phyloP scores from a whole-genome alignment of 345 rosid species.

The Viola odorata region DNA sequence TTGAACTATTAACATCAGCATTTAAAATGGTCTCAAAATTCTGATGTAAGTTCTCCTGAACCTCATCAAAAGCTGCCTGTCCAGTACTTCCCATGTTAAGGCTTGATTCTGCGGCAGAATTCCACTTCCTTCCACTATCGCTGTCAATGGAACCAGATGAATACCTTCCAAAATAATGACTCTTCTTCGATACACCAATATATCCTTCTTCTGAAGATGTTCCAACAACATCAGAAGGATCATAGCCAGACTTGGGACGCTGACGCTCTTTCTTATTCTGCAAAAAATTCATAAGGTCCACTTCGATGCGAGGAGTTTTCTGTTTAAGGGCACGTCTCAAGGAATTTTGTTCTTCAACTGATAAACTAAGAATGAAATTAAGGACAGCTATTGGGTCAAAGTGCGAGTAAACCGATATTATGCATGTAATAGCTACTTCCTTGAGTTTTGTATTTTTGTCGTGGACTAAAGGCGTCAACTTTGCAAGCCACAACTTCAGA shows the following conservation, averaged over 20 bases:
- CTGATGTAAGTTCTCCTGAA: slow-evolving; percentile 59
- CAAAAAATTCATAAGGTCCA: slow-evolving; percentile 88
- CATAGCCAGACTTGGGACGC: slow-evolving; percentile 75
- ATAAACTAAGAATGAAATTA: slow-evolving; percentile 84
- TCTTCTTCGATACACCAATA: slow-evolving; percentile 57
- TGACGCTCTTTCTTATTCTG: slow-evolving; percentile 94
- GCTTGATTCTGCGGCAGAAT: slow-evolving; percentile 65
- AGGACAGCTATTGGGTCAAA: slow-evolving; percentile 86
- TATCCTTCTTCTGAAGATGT: slow-evolving; percentile 95
- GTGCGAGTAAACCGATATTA: slow-evolving; percentile 83
- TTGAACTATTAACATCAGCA: slow-evolving; percentile 41
- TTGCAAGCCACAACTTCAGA: slow-evolving; percentile 90
- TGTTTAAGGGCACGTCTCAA: slow-evolving; percentile 90
- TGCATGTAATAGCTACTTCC: slow-evolving; percentile 90
- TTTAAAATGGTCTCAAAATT: slow-evolving; percentile 49
- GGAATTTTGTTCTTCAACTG: slow-evolving; percentile 95
- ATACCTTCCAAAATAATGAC: slow-evolving; percentile 70
- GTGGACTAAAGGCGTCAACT: slow-evolving; percentile 73
- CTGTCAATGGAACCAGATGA: slow-evolving; percentile 71
- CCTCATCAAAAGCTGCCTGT: slow-evolving; percentile 52
- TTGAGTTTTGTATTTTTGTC: slow-evolving; percentile 93
- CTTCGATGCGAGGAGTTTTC: slow-evolving; percentile 95
- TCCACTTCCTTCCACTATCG: slow-evolving; percentile 84
- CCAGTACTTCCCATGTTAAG: slow-evolving; percentile 35
- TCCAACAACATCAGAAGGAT: slow-evolving; percentile 83